Evolutionary conservation across 129 eudicot species (phyloP), one percentile per base, ranked within the genome.

Genomic region (Oenanthe sinensis): DNA sequence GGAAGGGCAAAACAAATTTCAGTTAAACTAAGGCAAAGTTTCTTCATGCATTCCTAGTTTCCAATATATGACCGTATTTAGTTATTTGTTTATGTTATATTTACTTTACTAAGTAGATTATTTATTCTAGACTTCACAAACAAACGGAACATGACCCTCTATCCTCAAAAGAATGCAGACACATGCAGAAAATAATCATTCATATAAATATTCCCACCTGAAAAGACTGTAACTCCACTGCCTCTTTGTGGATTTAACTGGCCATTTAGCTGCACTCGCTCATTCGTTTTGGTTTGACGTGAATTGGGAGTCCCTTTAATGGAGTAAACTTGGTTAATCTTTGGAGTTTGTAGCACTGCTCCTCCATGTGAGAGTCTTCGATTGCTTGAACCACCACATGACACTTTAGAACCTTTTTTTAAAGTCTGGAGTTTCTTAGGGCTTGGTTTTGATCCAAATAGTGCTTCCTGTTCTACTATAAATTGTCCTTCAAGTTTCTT

Each of bases 401-500:
- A 87, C 84, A 92, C 62, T 79, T 92, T 85, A 43, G 92, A 77
- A 71, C 88, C 89, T 82, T 90, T 90, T 85, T 90, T 95, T 24
- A 82, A 88, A 86, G 80, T 87, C 76, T 84, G 92, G 77, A 73
- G 82, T 82, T 89, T 96, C 87, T 89, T 71, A 24, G 99, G 99
- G 82, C 99, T 96, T 22, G 97, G 99, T 81, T 92, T 96, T 73
- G 99, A 90, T 81, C 99, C 97, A 85, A 87, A 95, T 70, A 90
- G 80, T 58, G 84, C 92, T 85, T 96, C 99, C 79, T 96, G 99
- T 83, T 90, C 99, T 70, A 96, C 87, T 45, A 88, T 85, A 80
- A 96, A 81, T 70, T 92, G 99, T 83, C 91, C 99, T 76, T 96
- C 95, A 82, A 88, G 90, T 84, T 92, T 96, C 88, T 92, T 96